Evolutionary conservation across 176 grass and related monocot species (phyloP), one percentile per base, ranked within the genome.

Genomic region (Chloris gayana): DNA sequence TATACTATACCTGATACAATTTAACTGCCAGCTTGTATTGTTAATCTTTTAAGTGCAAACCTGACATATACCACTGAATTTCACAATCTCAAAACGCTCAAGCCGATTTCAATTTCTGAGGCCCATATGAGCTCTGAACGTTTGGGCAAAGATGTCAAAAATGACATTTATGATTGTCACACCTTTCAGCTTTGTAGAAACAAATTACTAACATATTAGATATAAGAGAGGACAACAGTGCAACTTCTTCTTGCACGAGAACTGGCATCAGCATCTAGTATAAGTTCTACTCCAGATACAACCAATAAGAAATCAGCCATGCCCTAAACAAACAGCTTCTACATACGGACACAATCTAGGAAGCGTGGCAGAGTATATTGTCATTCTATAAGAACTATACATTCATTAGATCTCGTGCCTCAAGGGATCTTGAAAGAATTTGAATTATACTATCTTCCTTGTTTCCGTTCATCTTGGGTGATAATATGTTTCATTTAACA

Each of bases 251-350:
- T 34, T 39, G 3, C 1, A 6, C 34, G 26, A 39, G 54, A 73
- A 44, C 46, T 39, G 11, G 17, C 46, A 67, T 34, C 25, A 56
- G 5, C 58, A 42, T 30, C 27, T 24, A 5, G 19, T 46, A 73
- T 27, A 85, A 46, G 59, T 80, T 74, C 65, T 25, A 80, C 22
- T 66, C 65, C n/a, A 32, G 47, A 73, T 67, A 80, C 76, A 80
- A 57, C 34, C 25, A 74, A 80, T 21, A 37, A 73, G 72, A 79
- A 56, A 24, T 73, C 8, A 17, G 21, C 25, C 15, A 73, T 67
- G 69, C 14, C 56, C 38, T 57, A n/a, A 74, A 14, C 26, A 2
- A 30, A 30, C 9, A 65, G 45, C 27, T 80, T 67, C 76, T 67
- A 42, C 37, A 58, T 67, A 58, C 8, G 2, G 46, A 74, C 35